Base-by-base conservation (phyloP, 78 protist genomes). In the Dictyostelium capitatum region DNA sequence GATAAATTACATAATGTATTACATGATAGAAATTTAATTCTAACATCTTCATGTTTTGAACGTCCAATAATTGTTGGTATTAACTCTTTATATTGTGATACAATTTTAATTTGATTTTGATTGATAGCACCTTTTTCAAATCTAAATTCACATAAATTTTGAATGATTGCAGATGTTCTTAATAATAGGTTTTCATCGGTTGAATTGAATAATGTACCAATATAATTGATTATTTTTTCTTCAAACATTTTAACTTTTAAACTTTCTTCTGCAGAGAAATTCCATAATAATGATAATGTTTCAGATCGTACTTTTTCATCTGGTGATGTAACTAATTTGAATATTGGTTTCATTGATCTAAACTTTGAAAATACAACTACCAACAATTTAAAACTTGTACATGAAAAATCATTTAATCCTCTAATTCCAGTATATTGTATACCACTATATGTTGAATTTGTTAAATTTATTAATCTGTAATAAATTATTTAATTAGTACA, bases 231-330 rank as follows among this genome's bases (percentile, higher is more conserved):
- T 4, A 87, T 51, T 37, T 79, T 74, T 25, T 87, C 93, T 46
- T 87, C 93, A 77, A 77, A 87, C 64, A 87, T 47, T 64, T 87
- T 87, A 20, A 77, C 54, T 15, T 87, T 87, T 57, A 87, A 51
- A 77, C 79, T 87, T 20, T 87, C 93, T 12, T 87, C 93, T 0
- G 93, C 93, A 50, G 93, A 87, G n/a, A 87, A 77, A 65, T 87
- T 74, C 93, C 93, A 87, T 37, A 87, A 51, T n/a, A 87, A 37
- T 11, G 93, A 87, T 11, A 87, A 47, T 3, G 73, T 62, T 14
- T 48, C 56, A 6, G 72, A 65, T 48, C 79, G 57, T 11, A 64
- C 82, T 46, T 87, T 87, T 62, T 87, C 82, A 17, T 87, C 93
- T 14, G 67, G 50, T 3, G 84, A 87, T 6, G n/a, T 65, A 11